Base-by-base conservation (phyloP, 139 green algal species). In the Chloropicon primus region DNA sequence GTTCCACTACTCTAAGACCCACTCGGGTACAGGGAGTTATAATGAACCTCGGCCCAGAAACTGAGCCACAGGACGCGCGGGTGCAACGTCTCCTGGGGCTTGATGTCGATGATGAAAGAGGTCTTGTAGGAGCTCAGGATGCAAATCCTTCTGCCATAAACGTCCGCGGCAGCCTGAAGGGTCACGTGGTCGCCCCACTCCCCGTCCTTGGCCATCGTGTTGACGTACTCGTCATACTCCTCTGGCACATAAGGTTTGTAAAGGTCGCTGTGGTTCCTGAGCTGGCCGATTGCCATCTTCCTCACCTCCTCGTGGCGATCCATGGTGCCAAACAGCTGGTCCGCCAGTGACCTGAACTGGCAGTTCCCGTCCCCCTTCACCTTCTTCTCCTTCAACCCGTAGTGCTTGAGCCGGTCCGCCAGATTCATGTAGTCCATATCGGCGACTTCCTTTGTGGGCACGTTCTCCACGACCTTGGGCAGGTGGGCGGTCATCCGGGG, bases 121-220 rank as follows among this genome's bases (percentile, higher is more conserved):
- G 91, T 74, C 24, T 78, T 41, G 78, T 85, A 96, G 1, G 80
- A 88, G 0, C 87, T 89, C 0, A 96, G 28, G 10, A 96, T 29
- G 22, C 27, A 79, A 53, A 96, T 88, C 21, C 79, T 72, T 2
- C 89, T 72, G 1, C 85, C 86, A 54, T 85, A 93, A 21, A 74
- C 24, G 71, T 93, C 88, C 2, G 89, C 82, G 1, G 84, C 80
- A 0, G 84, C 82, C 80, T 89, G 86, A 28, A 96, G 81, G 2
- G 91, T 96, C 1, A 96, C 77, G 75, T 96, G 87, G 77, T 96
- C 92, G 0, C 91, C 92, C 92, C 92, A 96, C 1, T 85, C 89
- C 26, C 81, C 81, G 0, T 27, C 62, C 62, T 80, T 85, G 17
- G 72, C 78, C 86, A 90, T 90, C 21, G 5, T 75, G 72, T 5